A percentile compares a stretch with the other conserved stretches of the same genome.
Conservation (phyloP, 75 land plant genomes). For the Gnetum montanum region DNA sequence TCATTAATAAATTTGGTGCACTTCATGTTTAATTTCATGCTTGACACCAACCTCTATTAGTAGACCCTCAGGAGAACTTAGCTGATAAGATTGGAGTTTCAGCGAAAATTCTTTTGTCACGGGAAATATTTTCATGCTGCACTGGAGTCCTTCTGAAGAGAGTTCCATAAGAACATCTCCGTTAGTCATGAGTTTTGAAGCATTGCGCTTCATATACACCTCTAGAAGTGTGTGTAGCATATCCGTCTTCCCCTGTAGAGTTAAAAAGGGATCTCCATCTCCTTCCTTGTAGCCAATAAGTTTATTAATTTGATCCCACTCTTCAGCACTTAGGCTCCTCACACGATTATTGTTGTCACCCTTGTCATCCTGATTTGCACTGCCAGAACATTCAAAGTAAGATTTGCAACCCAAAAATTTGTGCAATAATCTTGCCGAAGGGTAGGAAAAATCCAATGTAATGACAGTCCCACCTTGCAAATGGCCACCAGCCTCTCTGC, state of each 20-base stretch:
- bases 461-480: constrained; percentile 57
- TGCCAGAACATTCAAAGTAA: constrained; percentile 31
- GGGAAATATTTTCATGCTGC: constrained; percentile 49
- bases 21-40: too few relatives aligned
- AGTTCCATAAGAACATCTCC: constrained; percentile 50
- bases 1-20: too few relatives aligned
- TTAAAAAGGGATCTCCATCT: constrained; percentile 27
- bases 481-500: constrained; percentile 78
- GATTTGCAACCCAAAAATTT: background rate
- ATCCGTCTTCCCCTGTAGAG: constrained; percentile 31
- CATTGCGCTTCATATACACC: constrained; percentile 83
- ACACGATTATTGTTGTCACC: constrained; percentile 26
- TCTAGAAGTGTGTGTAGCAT: constrained; percentile 57
- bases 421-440: background rate
- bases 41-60: constrained; percentile 92
- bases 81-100: constrained; percentile 63
- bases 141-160: constrained; percentile 65
- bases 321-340: constrained; percentile 57
- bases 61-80: constrained; percentile 83
- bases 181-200: constrained; percentile 60
- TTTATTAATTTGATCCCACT: constrained; percentile 71
- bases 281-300: constrained; percentile 85
- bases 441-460: constrained; percentile 3
- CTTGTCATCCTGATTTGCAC: constrained; percentile 29
- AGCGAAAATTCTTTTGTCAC: constrained; percentile 66